These are phyloP conservation scores for Pyrenopolyporus hunteri DNA, from an alignment of 495 filamentous ascomycete genomes.

Conservation along the genomic window DNA sequence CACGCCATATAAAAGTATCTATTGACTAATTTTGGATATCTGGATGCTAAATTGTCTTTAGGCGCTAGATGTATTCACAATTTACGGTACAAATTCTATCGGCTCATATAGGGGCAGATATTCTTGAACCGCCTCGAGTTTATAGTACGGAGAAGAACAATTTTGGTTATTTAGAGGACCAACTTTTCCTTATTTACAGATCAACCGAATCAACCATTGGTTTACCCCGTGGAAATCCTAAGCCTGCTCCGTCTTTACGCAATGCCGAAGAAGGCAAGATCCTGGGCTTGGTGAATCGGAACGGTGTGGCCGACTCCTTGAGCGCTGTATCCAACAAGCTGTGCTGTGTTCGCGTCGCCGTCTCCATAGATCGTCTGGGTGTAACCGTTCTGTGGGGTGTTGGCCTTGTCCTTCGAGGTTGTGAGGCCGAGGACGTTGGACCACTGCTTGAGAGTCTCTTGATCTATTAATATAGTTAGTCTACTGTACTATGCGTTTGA, in stretches of 20 bases:
- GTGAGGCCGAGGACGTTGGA: slow-evolving; percentile 50
- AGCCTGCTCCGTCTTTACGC: slow-evolving; percentile 15
- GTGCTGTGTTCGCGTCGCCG: slow-evolving; percentile 46
- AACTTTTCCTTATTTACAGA: background rate
- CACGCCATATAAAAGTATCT: too few relatives aligned
- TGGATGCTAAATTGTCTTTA: too few relatives aligned
- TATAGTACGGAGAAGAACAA: background rate
- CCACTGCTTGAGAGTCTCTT: slow-evolving; percentile 51
- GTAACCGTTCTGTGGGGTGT: slow-evolving; percentile 57
- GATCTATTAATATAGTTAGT: slow-evolving; percentile 32
- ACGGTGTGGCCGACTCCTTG: slow-evolving; percentile 56
- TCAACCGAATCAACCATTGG: background rate
- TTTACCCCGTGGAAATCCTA: background rate
- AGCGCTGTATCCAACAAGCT: slow-evolving; percentile 56
- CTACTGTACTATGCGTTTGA: background rate
- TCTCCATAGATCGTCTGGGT: slow-evolving; percentile 62
- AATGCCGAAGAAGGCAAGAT: slow-evolving; percentile 60
- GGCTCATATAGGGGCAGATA: too few relatives aligned
- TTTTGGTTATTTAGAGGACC: background rate
- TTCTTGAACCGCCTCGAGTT: too few relatives aligned
- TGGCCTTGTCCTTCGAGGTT: slow-evolving; percentile 44
- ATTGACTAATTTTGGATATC: too few relatives aligned
- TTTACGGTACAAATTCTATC: too few relatives aligned
- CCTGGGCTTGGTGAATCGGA: slow-evolving; percentile 50
- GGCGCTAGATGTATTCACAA: too few relatives aligned